Percentiles rank a stretch among this genome's conserved stretches.
Conservation (phyloP, 1,139 yeast species). For the Candida anutae region DNA sequence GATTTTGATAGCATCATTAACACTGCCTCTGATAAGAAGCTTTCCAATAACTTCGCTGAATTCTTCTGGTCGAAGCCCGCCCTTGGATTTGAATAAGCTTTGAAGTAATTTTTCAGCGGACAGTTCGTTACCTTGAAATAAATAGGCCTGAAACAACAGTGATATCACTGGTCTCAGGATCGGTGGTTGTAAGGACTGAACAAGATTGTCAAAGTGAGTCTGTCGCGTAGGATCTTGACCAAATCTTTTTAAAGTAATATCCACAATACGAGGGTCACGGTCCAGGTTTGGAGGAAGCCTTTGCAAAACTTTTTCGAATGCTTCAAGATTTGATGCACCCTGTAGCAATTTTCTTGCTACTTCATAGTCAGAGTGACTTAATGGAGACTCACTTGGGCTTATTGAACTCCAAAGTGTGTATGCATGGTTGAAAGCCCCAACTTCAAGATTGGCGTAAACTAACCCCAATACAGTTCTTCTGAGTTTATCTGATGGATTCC, state of each 20-base stretch:
- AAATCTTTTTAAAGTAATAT: conserved; percentile 8
- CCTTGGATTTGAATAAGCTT: conserved; percentile 21
- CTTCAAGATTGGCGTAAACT: no score
- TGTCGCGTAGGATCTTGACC: conserved; percentile 4
- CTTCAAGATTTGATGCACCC: not conserved
- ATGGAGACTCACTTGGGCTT: no score
- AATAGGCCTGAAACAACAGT: conserved; percentile 23
- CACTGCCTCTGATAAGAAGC: conserved; percentile 17
- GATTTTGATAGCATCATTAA: conserved; percentile 18
- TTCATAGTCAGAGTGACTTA: not conserved
- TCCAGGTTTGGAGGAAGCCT: not conserved
- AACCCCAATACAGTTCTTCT: no score
- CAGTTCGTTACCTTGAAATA: conserved; percentile 17
- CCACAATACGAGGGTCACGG: conserved; percentile 1
- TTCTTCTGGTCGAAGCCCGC: conserved; percentile 20
- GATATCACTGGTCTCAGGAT: conserved; percentile 27
- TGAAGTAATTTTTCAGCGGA: conserved; percentile 25
- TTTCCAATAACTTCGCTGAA: conserved; percentile 20
- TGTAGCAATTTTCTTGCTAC: not conserved
- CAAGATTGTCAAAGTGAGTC: conserved; percentile 12
- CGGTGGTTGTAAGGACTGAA: conserved; percentile 20
- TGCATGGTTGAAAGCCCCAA: no score
- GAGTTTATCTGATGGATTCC: no score
- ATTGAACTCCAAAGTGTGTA: no score
- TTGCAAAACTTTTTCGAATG: not conserved